phyloP scores from a whole-genome alignment of 2,329 filamentous ascomycete genomes.

The Trichoderma afroharzianum region DNA sequence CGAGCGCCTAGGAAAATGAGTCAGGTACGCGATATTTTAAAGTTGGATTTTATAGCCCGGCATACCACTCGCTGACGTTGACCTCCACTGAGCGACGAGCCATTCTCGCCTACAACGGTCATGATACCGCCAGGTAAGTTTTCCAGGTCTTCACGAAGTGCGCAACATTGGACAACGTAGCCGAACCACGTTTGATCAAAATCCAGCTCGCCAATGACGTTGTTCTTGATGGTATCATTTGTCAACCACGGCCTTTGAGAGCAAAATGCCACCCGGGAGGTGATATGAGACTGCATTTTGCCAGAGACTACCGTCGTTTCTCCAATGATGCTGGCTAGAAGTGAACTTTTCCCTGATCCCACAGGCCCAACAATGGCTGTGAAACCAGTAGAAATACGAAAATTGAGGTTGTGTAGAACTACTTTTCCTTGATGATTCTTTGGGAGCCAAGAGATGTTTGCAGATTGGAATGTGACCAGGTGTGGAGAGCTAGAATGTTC shows the following conservation, averaged over 20 bases:
- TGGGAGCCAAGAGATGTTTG: background rate
- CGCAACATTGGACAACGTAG: background rate
- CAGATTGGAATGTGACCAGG: background rate
- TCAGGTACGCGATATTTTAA: background rate
- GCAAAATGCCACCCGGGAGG: background rate
- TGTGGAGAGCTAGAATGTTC: background rate
- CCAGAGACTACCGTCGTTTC: background rate
- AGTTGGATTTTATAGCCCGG: background rate
- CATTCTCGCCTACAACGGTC: background rate
- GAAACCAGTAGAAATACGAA: background rate
- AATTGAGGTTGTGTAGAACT: background rate
- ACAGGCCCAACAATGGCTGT: background rate
- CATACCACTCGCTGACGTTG: background rate
- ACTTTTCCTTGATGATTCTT: background rate
- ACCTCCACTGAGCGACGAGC: background rate
- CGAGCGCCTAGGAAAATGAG: background rate
- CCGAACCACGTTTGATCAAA: background rate
- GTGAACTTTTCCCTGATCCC: background rate
- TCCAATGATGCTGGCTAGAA: background rate
- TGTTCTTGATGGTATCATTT: background rate
- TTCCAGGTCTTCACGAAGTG: background rate
- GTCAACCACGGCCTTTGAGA: background rate
- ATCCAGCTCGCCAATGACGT: background rate
- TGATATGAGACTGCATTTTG: background rate
- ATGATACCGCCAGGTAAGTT: background rate